These are phyloP conservation scores for Scopulariopsis brevicaulis DNA, from an alignment of 2,329 filamentous ascomycete genomes.

Conservation along the genomic window DNA sequence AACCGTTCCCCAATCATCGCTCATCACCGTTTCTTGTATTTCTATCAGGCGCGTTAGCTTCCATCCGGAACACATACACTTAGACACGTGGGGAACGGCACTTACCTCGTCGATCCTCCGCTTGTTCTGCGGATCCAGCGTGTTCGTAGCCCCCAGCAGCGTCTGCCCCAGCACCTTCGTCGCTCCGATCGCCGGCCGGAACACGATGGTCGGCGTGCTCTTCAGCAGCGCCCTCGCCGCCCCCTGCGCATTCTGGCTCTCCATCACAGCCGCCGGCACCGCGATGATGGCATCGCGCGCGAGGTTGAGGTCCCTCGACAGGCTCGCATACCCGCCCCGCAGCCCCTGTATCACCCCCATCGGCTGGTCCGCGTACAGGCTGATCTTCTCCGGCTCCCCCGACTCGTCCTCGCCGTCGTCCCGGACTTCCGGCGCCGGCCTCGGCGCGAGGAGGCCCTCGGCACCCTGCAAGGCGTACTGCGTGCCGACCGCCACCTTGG, in stretches of 20 bases:
- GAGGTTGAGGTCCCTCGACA: constrained; percentile 77
- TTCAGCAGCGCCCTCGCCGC: constrained; percentile 68
- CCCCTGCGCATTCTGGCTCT: constrained; percentile 69
- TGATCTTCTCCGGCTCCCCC: constrained; percentile 65
- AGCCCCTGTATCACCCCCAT: constrained; percentile 80
- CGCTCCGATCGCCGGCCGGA: constrained; percentile 82
- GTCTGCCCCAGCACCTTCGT: constrained; percentile 83
- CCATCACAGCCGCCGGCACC: constrained; percentile 82
- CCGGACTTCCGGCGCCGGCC: constrained; percentile 20
- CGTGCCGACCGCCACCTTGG: constrained; percentile 88
- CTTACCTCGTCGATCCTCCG: constrained; percentile 81
- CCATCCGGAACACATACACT: not conserved
- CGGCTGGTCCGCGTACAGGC: constrained; percentile 88
- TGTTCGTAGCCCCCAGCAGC: constrained; percentile 83
- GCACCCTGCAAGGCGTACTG: constrained; percentile 86
- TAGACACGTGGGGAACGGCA: constrained; percentile 15
- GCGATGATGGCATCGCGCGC: constrained; percentile 89
- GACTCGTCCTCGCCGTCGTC: constrained; percentile 54
- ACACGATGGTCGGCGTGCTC: constrained; percentile 84
- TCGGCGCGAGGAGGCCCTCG: constrained; percentile 60
- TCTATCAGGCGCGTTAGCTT: constrained; percentile 19
- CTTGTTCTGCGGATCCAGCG: constrained; percentile 72
- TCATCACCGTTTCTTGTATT: constrained; percentile 34
- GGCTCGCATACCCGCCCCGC: constrained; percentile 67
- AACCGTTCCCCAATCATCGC: not conserved